phyloP scores from a whole-genome alignment of 495 filamentous ascomycete species.

The Penicillium taxi region DNA sequence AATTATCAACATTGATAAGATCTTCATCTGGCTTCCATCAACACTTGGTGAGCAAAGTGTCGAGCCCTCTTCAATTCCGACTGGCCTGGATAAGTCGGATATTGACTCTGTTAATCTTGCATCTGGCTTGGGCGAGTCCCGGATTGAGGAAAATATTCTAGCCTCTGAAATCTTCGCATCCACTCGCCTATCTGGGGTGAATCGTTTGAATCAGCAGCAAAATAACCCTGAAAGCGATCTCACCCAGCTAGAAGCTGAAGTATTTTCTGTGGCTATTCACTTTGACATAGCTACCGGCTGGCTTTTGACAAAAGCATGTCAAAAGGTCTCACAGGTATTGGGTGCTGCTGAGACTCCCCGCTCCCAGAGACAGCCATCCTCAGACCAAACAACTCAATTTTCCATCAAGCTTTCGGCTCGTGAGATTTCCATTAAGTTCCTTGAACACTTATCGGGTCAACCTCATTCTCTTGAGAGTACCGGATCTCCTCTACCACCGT shows the following conservation, averaged over 20 bases:
- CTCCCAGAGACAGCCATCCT: slow-evolving; percentile 9
- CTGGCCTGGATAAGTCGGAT: slow-evolving; percentile 6
- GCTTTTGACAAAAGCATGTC: slow-evolving; percentile 53
- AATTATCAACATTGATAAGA: slow-evolving; percentile 28
- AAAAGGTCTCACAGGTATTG: slow-evolving; percentile 42
- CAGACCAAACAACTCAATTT: slow-evolving; percentile 16
- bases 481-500: slow-evolving; percentile 12
- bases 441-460: slow-evolving; percentile 51
- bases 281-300: slow-evolving; percentile 65
- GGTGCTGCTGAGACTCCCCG: slow-evolving; percentile 9
- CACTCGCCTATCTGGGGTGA: slow-evolving; percentile 8
- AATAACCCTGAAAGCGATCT: neutral
- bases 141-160: slow-evolving; percentile 22
- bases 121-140: slow-evolving; percentile 13
- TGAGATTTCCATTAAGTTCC: slow-evolving; percentile 53
- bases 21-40: slow-evolving; percentile 32
- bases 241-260: slow-evolving; percentile 42
- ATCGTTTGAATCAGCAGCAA: slow-evolving; percentile 5
- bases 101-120: slow-evolving; percentile 20
- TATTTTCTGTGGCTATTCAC: slow-evolving; percentile 48
- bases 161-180: slow-evolving; percentile 22
- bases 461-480: slow-evolving; percentile 15
- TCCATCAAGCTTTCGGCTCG: slow-evolving; percentile 46
- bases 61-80: slow-evolving; percentile 2
- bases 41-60: slow-evolving; percentile 5